Conservation (phyloP, 441 rosid species). For the Syzygium malaccense region DNA sequence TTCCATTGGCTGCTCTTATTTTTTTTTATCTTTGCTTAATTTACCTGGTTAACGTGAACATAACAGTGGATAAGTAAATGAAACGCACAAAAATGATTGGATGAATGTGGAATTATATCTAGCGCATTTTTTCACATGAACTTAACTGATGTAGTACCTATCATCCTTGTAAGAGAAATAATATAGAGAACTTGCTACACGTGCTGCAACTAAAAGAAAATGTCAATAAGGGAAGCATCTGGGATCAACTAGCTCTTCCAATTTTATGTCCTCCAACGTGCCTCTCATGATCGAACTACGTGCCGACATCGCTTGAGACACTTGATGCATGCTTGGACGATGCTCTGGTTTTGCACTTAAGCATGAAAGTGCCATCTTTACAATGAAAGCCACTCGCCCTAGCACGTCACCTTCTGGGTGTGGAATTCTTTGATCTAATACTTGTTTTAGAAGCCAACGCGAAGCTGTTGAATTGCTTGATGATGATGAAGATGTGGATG, state of each 20-base stretch:
- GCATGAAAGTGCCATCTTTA: slow-evolving; percentile 15
- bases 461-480: too few relatives aligned
- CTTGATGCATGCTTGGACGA: neutral
- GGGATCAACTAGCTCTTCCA: neutral
- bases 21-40: slow-evolving; percentile 47
- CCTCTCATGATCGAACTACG: slow-evolving; percentile 6
- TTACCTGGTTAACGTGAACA: too few relatives aligned
- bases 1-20: too few relatives aligned
- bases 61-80: too few relatives aligned
- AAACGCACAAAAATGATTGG: too few relatives aligned
- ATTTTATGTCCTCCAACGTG: neutral
- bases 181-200: neutral
- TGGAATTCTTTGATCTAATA: too few relatives aligned
- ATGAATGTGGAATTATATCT: too few relatives aligned
- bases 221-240: neutral
- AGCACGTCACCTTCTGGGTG: too few relatives aligned
- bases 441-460: too few relatives aligned
- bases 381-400: neutral
- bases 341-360: slow-evolving; percentile 11
- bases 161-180: slow-evolving; percentile 39
- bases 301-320: slow-evolving; percentile 3
- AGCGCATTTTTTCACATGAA: too few relatives aligned
- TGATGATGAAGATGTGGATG: too few relatives aligned
- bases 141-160: slow-evolving; percentile 39
- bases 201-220: neutral